Percentiles rank a stretch among this genome's conserved stretches.
These are phyloP conservation scores for Leccinum barrowsii DNA, from an alignment of 768 basidiomycete genomes.

Conservation along the genomic window DNA sequence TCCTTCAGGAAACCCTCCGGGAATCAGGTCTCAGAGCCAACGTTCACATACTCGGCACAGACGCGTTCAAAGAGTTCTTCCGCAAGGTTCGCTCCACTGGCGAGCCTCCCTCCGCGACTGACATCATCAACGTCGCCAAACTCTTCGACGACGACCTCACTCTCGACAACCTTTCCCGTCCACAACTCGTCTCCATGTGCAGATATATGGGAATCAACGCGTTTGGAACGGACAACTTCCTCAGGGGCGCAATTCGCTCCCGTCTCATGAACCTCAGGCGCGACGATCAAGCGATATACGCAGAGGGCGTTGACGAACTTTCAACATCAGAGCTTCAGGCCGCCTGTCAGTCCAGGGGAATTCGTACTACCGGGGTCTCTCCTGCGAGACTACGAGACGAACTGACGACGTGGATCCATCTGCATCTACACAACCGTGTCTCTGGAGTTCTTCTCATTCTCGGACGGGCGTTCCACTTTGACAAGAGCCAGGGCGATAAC, in stretches of 20 bases:
- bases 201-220: slow-evolving; percentile 98
- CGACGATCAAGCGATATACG: slow-evolving; percentile 90
- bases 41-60: slow-evolving; percentile 88
- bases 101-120: slow-evolving; percentile 83
- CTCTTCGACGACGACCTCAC: slow-evolving; percentile 98
- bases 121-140: slow-evolving; percentile 92
- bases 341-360: slow-evolving; percentile 92
- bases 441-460: slow-evolving; percentile 92
- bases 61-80: slow-evolving; percentile 99
- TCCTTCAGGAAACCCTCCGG: slow-evolving; percentile 94
- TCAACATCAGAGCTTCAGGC: slow-evolving; percentile 90
- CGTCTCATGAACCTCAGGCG: slow-evolving; percentile 78
- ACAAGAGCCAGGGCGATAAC: slow-evolving; percentile 64
- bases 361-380: slow-evolving; percentile 82
- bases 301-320: slow-evolving; percentile 86
- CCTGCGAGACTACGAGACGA: slow-evolving; percentile 89
- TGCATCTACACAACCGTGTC: slow-evolving; percentile 88
- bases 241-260: slow-evolving; percentile 85
- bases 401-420: slow-evolving; percentile 84
- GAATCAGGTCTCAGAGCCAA: slow-evolving; percentile 93
- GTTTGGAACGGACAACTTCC: slow-evolving; percentile 98
- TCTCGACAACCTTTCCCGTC: slow-evolving; percentile 94
- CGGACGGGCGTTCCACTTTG: slow-evolving; percentile 94
- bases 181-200: slow-evolving; percentile 97
- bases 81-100: slow-evolving; percentile 96